Evolutionary conservation across 306 rosid genomes (phyloP), one percentile per base, ranked within the genome.

Genomic region (Benincasa hispida): DNA sequence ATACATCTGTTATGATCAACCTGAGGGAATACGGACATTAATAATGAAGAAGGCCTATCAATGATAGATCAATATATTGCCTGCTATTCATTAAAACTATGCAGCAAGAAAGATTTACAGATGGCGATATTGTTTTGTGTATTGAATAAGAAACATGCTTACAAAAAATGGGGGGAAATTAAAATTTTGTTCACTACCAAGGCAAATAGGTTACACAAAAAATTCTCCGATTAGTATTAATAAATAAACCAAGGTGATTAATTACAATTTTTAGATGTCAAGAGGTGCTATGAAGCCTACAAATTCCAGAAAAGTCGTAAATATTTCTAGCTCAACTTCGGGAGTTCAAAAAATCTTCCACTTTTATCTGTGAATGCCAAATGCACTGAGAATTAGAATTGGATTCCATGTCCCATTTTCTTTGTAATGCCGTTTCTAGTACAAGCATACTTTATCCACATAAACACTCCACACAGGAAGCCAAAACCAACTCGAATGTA

Each of bases 1-100:
- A 78, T 55, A 92, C 99, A 79, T 94, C 99, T n/a, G 99, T 94
- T 74, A 94, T 94, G 79, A 94, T 94, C 77, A 90, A 90, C 88
- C 98, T 91, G 95, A 74, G 78, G 82, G 78, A 57, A 78, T 72
- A 81, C 21, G 42, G 76, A 21, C 30, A 45, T 27, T 45, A 25
- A 45, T 21, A 27, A 76, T 25, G 18, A 34, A 34, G 25, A 35
- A 58, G 37, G 53, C 25, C 55, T 5, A 76, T 34, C 25, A 39
- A 17, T 9, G 51, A 19, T 5, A 51, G 58, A 74, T 53, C 41
- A 70, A 45, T 25, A 47, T 10, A 15, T 75, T 22, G 55, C 68
- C 24, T 24, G 51, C 65, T 34, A 28, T 74, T 30, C 51, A 34
- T 34, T 24, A 69, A 22, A 69, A 7, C 10, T 65, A 35, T n/a